A percentile compares a stretch with the other conserved stretches of the same genome.
These are phyloP conservation scores for Lecanoromycetidae sp. DNA, from an alignment of 2,329 filamentous ascomycete genomes.

Conservation along the genomic window DNA sequence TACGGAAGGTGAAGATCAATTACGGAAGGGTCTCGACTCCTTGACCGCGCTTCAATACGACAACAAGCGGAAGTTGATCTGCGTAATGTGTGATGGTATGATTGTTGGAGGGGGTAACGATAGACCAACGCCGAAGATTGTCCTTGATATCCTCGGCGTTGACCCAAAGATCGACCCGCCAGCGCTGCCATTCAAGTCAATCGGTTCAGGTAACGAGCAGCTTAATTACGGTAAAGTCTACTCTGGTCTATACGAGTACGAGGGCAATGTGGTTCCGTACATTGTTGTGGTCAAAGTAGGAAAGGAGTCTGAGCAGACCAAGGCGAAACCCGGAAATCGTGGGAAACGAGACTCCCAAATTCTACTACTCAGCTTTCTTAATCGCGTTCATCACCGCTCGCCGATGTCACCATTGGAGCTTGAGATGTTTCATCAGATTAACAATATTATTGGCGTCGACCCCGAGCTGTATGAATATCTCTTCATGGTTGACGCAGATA, in stretches of 20 bases:
- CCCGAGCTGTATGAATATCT: slow-evolving; percentile 95
- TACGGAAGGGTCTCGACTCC: slow-evolving; percentile 86
- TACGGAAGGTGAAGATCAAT: slow-evolving; percentile 90
- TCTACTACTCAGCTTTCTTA: slow-evolving; percentile 90
- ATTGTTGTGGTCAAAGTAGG: slow-evolving; percentile 93
- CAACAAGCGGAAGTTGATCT: slow-evolving; percentile 95
- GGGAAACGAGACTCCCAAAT: slow-evolving; percentile 98
- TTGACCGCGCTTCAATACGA: slow-evolving; percentile 91
- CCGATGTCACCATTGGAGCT: slow-evolving; percentile 94
- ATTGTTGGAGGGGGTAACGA: slow-evolving; percentile 95
- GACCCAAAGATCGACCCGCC: slow-evolving; percentile 94
- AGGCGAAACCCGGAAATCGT: slow-evolving; percentile 90
- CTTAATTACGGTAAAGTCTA: slow-evolving; percentile 98
- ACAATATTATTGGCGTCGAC: slow-evolving; percentile 97
- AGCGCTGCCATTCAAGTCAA: slow-evolving; percentile 83
- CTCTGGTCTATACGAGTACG: slow-evolving; percentile 91
- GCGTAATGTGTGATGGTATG: slow-evolving; percentile 92
- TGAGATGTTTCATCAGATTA: slow-evolving; percentile 98
- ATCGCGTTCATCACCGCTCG: slow-evolving; percentile 85
- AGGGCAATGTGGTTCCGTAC: slow-evolving; percentile 95
- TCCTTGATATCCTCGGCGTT: slow-evolving; percentile 91
- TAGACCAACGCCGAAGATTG: slow-evolving; percentile 91
- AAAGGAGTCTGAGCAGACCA: slow-evolving; percentile 85
- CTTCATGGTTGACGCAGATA: slow-evolving; percentile 96
- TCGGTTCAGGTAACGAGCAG: slow-evolving; percentile 78